These are phyloP conservation scores for Nemania sp. DNA, from an alignment of 2,329 filamentous ascomycete species.

Conservation along the genomic window DNA sequence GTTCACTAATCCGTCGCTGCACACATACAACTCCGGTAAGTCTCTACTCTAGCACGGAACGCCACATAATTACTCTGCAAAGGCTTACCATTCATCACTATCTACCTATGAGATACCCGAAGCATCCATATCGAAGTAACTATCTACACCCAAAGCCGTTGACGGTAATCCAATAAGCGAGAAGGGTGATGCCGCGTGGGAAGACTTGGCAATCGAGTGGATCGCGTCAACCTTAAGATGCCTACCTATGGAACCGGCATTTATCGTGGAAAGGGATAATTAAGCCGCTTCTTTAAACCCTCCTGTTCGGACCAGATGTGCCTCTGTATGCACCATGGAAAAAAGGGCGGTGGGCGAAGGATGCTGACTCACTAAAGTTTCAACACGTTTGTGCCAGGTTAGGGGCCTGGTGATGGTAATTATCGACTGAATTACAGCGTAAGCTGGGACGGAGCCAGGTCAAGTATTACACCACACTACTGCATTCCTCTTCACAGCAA, in stretches of 20 bases:
- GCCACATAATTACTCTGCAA: background rate
- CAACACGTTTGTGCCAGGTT: conserved; percentile 14
- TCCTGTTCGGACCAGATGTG: conserved; percentile 21
- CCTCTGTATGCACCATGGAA: background rate
- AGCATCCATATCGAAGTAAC: background rate
- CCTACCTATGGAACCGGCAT: conserved; percentile 12
- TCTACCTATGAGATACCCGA: background rate
- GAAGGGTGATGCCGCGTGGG: conserved; percentile 10
- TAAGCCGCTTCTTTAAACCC: conserved; percentile 6
- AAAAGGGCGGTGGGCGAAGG: conserved; percentile 12
- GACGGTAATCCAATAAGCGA: conserved; percentile 20
- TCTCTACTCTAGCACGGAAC: background rate
- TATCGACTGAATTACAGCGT: background rate
- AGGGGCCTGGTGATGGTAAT: background rate
- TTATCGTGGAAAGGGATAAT: conserved; percentile 8
- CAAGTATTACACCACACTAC: background rate
- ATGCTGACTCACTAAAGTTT: conserved; percentile 23
- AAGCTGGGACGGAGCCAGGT: background rate
- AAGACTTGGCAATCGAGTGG: conserved; percentile 19
- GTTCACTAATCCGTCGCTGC: background rate
- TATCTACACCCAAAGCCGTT: conserved; percentile 1
- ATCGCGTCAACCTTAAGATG: conserved; percentile 17
- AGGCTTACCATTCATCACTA: background rate
- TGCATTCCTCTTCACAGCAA: conserved; percentile 10
- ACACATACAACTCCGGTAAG: conserved; percentile 5